These are phyloP conservation scores for Borealophlyctis nickersoniae DNA, from an alignment of 192 early-diverging fungal species.

Conservation along the genomic window DNA sequence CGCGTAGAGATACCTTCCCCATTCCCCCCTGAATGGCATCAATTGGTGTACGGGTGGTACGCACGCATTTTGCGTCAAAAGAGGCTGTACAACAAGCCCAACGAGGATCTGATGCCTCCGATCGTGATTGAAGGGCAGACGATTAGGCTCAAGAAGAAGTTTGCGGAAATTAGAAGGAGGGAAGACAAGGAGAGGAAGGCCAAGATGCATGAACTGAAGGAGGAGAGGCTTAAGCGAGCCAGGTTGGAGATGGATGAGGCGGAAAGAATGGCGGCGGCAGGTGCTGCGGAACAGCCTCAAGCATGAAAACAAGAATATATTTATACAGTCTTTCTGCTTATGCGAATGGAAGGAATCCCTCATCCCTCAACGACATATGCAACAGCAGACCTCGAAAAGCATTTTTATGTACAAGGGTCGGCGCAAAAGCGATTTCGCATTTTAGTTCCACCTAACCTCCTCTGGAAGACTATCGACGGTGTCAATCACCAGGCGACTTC, in stretches of 20 bases:
- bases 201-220: background rate
- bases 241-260: background rate
- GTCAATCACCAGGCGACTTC: too few species aligned
- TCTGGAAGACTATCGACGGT: too few species aligned
- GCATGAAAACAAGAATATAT: too few species aligned
- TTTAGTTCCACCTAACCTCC: too few species aligned
- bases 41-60: constrained; percentile 92
- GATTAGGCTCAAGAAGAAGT: constrained; percentile 49
- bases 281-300: background rate
- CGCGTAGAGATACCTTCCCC: constrained; percentile 91
- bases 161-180: constrained; percentile 41
- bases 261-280: background rate
- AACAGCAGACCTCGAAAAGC: too few species aligned
- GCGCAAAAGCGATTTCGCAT: too few species aligned
- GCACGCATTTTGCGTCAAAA: constrained; percentile 44
- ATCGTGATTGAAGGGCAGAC: constrained; percentile 37
- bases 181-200: constrained; percentile 24
- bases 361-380: too few species aligned
- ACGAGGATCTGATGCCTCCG: constrained; percentile 23
- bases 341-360: too few species aligned
- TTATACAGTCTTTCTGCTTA: too few species aligned
- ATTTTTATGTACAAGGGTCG: too few species aligned
- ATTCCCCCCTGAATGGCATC: constrained; percentile 83
- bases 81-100: constrained; percentile 17
- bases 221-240: constrained; percentile 11